phyloP scores from a whole-genome alignment of 1,139 yeast species.

The Scheffersomyces illinoinensis region DNA sequence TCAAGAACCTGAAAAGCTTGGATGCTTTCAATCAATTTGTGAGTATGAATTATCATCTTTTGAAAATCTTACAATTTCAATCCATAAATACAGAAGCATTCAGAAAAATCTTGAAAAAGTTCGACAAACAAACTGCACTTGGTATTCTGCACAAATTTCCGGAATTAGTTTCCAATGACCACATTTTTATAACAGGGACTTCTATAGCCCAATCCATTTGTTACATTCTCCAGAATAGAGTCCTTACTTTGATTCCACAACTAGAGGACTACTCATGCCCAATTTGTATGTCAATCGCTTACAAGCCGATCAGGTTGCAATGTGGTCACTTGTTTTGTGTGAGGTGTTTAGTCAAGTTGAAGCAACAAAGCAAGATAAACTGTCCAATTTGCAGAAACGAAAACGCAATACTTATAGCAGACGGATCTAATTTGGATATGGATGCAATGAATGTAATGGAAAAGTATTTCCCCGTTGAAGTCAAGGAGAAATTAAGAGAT shows the following conservation, averaged over 20 bases:
- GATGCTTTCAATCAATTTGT: slow-evolving; percentile 53
- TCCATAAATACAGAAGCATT: slow-evolving; percentile 64
- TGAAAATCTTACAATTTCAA: slow-evolving; percentile 63
- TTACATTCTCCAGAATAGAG: slow-evolving; percentile 52
- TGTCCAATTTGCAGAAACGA: slow-evolving; percentile 68
- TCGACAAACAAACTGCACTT: slow-evolving; percentile 69
- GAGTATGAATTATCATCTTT: slow-evolving; percentile 51
- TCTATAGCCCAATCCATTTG: slow-evolving; percentile 59
- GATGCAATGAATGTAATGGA: slow-evolving; percentile 55
- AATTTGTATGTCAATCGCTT: slow-evolving; percentile 67
- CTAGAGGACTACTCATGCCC: slow-evolving; percentile 76
- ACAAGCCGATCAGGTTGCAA: slow-evolving; percentile 62
- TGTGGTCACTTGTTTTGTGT: slow-evolving; percentile 75
- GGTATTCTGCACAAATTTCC: slow-evolving; percentile 51
- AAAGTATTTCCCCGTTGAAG: slow-evolving; percentile 64
- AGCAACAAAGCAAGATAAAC: slow-evolving; percentile 53
- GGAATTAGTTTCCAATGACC: slow-evolving; percentile 43
- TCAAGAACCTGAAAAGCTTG: slow-evolving; percentile 50
- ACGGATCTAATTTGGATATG: slow-evolving; percentile 59
- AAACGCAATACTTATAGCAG: slow-evolving; percentile 56
- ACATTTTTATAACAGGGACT: slow-evolving; percentile 45
- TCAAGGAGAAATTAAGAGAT: slow-evolving; percentile 59
- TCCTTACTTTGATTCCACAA: slow-evolving; percentile 65
- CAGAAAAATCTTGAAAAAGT: slow-evolving; percentile 67
- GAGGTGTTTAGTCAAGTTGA: slow-evolving; percentile 66